Evolutionary conservation across 2,329 filamentous ascomycete species (phyloP).

Genomic region (Talaromyces piceae): DNA sequence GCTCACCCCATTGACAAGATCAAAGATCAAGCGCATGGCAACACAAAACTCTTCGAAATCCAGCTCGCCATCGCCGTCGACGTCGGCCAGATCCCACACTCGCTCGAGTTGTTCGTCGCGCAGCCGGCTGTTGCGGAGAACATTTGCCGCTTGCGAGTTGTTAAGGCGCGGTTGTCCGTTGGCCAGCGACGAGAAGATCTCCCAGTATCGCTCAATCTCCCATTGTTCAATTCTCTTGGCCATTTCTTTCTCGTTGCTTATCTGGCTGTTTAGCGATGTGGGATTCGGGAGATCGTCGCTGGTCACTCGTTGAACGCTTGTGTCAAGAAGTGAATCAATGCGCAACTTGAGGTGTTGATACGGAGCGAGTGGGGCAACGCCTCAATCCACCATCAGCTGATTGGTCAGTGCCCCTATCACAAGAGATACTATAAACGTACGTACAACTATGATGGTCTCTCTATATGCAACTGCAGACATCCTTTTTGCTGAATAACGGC

Average conservation of each 20-base stretch:
- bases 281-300: conserved; percentile 55
- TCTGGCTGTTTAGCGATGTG: neutral
- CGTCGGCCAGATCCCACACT: conserved; percentile 95
- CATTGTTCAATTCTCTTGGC: conserved; percentile 56
- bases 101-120: conserved; percentile 82
- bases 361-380: neutral
- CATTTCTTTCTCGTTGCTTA: conserved; percentile 23
- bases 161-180: conserved; percentile 59
- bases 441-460: no score
- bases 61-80: conserved; percentile 93
- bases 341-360: neutral
- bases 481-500: no score
- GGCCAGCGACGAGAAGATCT: conserved; percentile 65
- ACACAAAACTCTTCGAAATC: conserved; percentile 99
- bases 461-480: no score
- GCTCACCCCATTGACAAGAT: conserved; percentile 85
- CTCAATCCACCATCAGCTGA: neutral
- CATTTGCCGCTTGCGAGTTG: conserved; percentile 61
- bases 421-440: neutral
- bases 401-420: neutral
- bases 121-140: conserved; percentile 66
- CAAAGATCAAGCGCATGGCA: conserved; percentile 96
- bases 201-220: conserved; percentile 73
- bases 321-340: neutral
- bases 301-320: neutral